Evolutionary conservation across 345 rosid species (phyloP).

Genomic region (Eucalyptus viminalis): DNA sequence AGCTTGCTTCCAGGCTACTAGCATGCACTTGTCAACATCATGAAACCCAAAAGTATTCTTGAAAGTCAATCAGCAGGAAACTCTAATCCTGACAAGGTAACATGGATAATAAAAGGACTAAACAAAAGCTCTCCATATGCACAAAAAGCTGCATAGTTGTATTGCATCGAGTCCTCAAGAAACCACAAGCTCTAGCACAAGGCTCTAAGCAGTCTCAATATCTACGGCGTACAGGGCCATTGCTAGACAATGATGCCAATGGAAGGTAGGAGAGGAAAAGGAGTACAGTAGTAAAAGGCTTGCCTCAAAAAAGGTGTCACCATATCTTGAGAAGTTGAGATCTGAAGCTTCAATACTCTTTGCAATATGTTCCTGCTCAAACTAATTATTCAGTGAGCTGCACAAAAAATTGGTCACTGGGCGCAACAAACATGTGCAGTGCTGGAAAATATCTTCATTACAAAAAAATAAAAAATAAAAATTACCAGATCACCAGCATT

Average conservation of each 20-base stretch:
- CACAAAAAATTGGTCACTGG: neutral
- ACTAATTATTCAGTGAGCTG: neutral
- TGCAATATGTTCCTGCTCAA: constrained; percentile 75
- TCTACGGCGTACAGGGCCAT: neutral
- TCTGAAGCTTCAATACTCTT: constrained; percentile 83
- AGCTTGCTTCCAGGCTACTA: neutral
- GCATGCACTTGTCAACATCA: neutral
- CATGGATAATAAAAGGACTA: neutral
- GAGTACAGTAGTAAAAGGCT: neutral
- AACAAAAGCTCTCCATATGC: neutral
- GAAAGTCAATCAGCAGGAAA: neutral
- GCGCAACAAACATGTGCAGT: neutral
- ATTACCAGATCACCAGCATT: constrained; percentile 98
- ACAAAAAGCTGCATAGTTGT: neutral
- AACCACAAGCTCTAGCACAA: neutral
- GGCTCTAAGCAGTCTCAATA: neutral
- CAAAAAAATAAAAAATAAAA: neutral
- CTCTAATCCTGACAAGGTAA: neutral
- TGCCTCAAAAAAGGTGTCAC: constrained; percentile 84
- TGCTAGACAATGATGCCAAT: neutral
- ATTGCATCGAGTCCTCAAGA: neutral
- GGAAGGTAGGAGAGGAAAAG: neutral
- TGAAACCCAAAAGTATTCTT: neutral
- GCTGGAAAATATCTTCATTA: neutral
- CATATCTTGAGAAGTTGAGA: constrained; percentile 94